Conservation (phyloP, 768 basidiomycete species). For the Inosperma sp. region DNA sequence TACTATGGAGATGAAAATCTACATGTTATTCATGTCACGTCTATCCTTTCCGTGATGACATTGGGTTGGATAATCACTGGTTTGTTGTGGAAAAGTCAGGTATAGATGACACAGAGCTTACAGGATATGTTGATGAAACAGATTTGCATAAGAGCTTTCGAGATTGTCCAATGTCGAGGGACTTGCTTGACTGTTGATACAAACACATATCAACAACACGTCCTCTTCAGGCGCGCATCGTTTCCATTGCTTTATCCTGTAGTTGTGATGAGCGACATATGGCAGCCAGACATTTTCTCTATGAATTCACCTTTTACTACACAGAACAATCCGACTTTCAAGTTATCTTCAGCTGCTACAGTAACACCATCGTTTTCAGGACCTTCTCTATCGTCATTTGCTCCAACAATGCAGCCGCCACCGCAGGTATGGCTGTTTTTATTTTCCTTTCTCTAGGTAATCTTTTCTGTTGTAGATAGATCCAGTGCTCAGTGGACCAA, state of each 20-base stretch:
- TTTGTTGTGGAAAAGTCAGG: constrained; percentile 40
- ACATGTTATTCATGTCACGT: constrained; percentile 9
- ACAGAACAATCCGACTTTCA: too few species aligned
- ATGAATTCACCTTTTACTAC: constrained; percentile 2
- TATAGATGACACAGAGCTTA: constrained; percentile 18
- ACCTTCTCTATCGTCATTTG: background rate
- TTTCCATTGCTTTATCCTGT: background rate
- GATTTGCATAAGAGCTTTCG: background rate
- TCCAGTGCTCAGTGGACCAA: too few species aligned
- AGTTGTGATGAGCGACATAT: background rate
- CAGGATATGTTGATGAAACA: constrained; percentile 11
- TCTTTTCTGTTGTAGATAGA: too few species aligned
- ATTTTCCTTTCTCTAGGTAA: background rate
- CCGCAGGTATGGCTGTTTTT: background rate
- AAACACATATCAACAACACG: background rate
- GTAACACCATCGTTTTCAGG: background rate
- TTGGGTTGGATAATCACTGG: constrained; percentile 32
- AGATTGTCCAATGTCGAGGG: background rate
- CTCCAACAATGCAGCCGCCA: background rate
- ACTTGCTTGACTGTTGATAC: background rate
- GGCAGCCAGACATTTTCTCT: constrained; percentile 3
- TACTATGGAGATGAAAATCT: constrained; percentile 10
- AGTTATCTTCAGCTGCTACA: background rate
- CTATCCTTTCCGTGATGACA: constrained; percentile 16
- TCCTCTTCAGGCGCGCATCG: background rate